Conservation (phyloP, 78 protist species). For the Fonticula alba region DNA sequence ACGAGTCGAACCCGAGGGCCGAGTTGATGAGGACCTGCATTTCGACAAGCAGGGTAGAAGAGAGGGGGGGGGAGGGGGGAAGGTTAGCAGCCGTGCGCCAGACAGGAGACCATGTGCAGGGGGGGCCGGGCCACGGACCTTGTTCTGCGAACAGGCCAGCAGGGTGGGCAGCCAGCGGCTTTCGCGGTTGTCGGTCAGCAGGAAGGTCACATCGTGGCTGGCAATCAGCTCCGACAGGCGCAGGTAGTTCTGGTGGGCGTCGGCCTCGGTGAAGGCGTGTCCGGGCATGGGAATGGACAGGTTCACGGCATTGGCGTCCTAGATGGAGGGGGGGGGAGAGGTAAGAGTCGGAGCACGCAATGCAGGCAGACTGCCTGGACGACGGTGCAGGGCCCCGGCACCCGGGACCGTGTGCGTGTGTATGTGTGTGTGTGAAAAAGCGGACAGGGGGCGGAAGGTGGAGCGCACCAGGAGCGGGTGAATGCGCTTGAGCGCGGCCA, state of each 20-base stretch:
- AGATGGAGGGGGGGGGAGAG: background rate
- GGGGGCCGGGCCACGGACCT: background rate
- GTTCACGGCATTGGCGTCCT: constrained; percentile 18
- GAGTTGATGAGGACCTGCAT: constrained; percentile 42
- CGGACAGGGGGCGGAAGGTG: too few relatives aligned
- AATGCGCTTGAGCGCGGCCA: constrained; percentile 32
- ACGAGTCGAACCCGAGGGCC: constrained; percentile 91
- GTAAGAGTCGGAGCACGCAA: background rate
- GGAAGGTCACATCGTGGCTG: constrained; percentile 73
- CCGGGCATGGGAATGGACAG: constrained; percentile 95
- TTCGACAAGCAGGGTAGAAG: too few relatives aligned
- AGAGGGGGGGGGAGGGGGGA: too few relatives aligned
- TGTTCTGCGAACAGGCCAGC: constrained; percentile 25
- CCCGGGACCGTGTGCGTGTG: background rate
- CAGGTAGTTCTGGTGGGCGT: background rate
- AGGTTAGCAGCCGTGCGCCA: too few relatives aligned
- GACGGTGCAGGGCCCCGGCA: background rate
- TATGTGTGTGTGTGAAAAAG: background rate
- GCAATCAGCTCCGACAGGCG: constrained; percentile 31
- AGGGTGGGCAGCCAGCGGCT: constrained; percentile 89
- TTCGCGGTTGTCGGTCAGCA: constrained; percentile 91
- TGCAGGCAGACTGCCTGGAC: too few relatives aligned
- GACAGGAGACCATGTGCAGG: too few relatives aligned
- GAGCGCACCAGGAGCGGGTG: constrained; percentile 36
- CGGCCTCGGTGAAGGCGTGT: constrained; percentile 33